Evolutionary conservation across 805 yeast species (phyloP).

Genomic region (Schizosaccharomyces japonicus): DNA sequence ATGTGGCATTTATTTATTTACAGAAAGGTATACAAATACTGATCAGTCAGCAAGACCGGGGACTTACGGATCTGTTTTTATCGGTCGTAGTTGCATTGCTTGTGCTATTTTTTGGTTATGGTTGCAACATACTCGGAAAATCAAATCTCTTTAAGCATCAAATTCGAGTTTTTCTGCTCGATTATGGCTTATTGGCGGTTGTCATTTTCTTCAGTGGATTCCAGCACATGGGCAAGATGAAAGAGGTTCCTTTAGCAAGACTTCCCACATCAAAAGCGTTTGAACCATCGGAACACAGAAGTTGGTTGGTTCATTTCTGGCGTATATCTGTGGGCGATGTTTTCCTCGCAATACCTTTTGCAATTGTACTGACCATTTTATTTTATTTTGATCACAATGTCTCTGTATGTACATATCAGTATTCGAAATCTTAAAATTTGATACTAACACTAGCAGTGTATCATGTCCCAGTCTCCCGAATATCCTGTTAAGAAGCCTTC

Average conservation of each 20-base stretch:
- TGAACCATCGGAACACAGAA: constrained; percentile 31
- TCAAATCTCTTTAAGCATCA: constrained; percentile 36
- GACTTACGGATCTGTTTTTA: constrained; percentile 26
- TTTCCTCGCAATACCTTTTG: constrained; percentile 83
- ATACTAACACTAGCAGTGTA: constrained; percentile 19
- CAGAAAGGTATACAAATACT: constrained; percentile 78
- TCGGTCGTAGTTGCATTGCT: constrained; percentile 48
- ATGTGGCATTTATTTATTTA: constrained; percentile 66
- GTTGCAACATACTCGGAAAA: constrained; percentile 33
- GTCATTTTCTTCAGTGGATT: constrained; percentile 85
- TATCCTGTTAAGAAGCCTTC: constrained; percentile 70
- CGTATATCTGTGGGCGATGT: constrained; percentile 46
- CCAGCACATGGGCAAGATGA: constrained; percentile 57
- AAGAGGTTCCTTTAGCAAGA: constrained; percentile 30
- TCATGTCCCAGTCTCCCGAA: constrained; percentile 70
- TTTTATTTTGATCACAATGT: constrained; percentile 93
- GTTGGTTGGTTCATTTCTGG: constrained; percentile 70
- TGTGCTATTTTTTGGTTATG: constrained; percentile 60
- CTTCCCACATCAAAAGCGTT: constrained; percentile 54
- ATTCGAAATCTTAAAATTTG: too few species aligned
- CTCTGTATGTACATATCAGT: constrained; percentile 18
- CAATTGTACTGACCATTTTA: constrained; percentile 53
- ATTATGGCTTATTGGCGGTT: constrained; percentile 62
- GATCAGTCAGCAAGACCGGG: constrained; percentile 35
- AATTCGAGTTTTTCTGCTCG: constrained; percentile 48